Base-by-base conservation (phyloP, 768 basidiomycete genomes). In the Trametes elegans region DNA sequence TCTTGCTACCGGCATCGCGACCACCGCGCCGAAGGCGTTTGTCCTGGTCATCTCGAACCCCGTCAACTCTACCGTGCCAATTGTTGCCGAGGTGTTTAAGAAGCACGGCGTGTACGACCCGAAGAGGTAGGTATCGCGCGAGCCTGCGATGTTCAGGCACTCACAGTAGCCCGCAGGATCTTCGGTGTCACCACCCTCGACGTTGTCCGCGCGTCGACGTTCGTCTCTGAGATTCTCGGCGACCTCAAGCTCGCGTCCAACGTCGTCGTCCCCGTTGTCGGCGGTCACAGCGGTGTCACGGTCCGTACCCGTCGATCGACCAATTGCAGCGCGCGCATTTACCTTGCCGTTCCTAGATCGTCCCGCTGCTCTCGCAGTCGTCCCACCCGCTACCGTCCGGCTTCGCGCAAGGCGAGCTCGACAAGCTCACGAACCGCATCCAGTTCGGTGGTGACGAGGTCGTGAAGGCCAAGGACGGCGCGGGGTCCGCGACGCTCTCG, bases 131-230 rank as follows among this genome's bases (percentile, higher is more conserved):
- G 76, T 62, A 46, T 41, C 14, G 29, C 24, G 38, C 38, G 13
- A 38, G 13, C 16, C 24, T 16, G 18, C 21, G 11, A 8, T 21
- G 31, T 16, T 21, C n/a, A n/a, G 3, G 6, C 14, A 32, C 42
- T 47, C 23, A 28, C 40, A 36, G 28, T 35, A 26, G 7, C 42
- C 16, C n/a, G 3, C 64, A 97, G 96, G 61, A 71, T 99, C 57
- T 98, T 98, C 69, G 96, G 97, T 80, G 94, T 98, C 48, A 98
- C 96, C 46, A 98, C 97, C 35, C 80, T 98, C 58, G 97, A 99
- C 69, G 94, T 96, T 61, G 91, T 98, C 68, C 94, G 97, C 64
- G 85, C 97, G n/a, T 96, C 94, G 13, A 94, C 94, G 40, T 98
- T 99, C 68, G 88, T 95, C 44, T 78, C 93, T 23, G 92, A 93